Percentiles rank a stretch among this genome's conserved stretches.
Conservation (phyloP, 352 stramenopile genomes). For the Pythium folliculosum region DNA sequence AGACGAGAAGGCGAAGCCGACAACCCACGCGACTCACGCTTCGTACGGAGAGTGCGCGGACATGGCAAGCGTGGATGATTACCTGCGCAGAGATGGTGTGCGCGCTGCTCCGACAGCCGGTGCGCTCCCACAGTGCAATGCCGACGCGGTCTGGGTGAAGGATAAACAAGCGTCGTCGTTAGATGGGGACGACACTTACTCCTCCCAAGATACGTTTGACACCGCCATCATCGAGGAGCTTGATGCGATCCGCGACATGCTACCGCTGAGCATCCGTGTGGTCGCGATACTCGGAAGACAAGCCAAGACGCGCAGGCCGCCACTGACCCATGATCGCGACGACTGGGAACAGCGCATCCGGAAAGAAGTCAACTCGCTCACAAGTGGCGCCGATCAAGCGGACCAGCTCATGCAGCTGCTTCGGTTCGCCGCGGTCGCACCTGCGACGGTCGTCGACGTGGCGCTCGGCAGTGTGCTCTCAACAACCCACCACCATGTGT, state of each 20-base stretch:
- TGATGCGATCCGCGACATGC: neutral
- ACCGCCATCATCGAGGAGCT: neutral
- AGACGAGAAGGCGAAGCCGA: neutral
- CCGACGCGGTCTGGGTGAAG: neutral
- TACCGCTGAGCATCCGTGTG: slow-evolving; percentile 9
- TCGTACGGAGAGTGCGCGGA: too few species aligned
- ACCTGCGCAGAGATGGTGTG: too few species aligned
- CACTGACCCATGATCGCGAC: neutral
- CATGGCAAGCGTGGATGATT: too few species aligned
- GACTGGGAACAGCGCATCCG: slow-evolving; percentile 14
- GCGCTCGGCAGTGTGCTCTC: neutral
- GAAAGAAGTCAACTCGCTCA: slow-evolving; percentile 23
- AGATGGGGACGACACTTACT: neutral
- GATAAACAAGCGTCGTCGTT: too few species aligned
- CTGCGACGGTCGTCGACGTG: slow-evolving; percentile 6
- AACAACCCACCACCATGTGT: slow-evolving; percentile 11
- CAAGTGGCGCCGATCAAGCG: neutral
- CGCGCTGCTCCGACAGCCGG: too few species aligned
- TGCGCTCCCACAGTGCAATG: neutral
- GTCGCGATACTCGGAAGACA: slow-evolving; percentile 11
- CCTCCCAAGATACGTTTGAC: neutral
- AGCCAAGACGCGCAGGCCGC: neutral
- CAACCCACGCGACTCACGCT: too few species aligned
- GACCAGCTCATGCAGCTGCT: slow-evolving; percentile 8
- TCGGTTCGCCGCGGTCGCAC: slow-evolving; percentile 10